Evolutionary conservation across 129 eudicot species (phyloP), one percentile per base, ranked within the genome.

Genomic region (Flaveria linearis): DNA sequence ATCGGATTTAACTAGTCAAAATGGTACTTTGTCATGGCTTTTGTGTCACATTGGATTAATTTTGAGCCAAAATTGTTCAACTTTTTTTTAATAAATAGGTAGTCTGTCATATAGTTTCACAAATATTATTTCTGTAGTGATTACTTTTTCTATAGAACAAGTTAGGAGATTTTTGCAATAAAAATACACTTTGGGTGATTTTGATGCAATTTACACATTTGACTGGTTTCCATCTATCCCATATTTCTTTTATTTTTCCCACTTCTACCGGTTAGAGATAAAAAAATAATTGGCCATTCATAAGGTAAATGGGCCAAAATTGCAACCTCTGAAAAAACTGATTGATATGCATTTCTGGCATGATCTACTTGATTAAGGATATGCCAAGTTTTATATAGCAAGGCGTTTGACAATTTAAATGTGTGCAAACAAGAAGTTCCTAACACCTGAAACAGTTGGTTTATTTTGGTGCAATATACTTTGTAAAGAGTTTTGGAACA

Each of bases 341-440:
- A 23, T 25, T 69, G 78, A 65, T 39, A 66, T 36, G 57, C 49
- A 20, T 66, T 22, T 67, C 74, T 9, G 45, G 53, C 68, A 39
- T 75, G 36, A 28, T 75, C 62, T 45, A 75, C 50, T 16, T 75
- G 39, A 26, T 62, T 50, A 30, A 62, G 49, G 49, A 46, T 75
- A 62, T 46, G 49, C 30, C 46, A 75, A 43, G 23, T 69, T 53
- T 76, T 77, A 51, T 60, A 18, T 43, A 26, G 69, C 36, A 23
- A 20, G 23, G 14, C 2, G 25, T 78, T 61, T 18, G 43, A 36
- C 50, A 46, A 15, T 68, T 47, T 68, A 51, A 60, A 18, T 67
- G 30, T 12, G 41, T 30, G 36, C 36, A 30, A 55, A 7, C 62
- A 42, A 25, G 66, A 67, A 1, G 15, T 67, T 55, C 26, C n/a